Evolutionary conservation across 139 green algal species (phyloP).

Genomic region (Astrephomene gubernaculifera): DNA sequence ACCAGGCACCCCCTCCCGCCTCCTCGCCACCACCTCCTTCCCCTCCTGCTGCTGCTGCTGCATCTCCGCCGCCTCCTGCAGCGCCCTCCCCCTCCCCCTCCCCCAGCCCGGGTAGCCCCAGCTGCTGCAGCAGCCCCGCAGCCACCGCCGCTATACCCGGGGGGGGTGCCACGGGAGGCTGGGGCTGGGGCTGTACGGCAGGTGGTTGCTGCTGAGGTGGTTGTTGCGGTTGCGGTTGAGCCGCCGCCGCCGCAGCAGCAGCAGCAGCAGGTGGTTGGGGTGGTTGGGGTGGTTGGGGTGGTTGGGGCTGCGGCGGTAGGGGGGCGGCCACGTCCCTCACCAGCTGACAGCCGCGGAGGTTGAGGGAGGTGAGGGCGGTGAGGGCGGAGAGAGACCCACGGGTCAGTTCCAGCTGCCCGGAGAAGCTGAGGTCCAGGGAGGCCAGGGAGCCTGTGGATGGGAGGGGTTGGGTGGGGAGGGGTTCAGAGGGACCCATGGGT

Average conservation of each 20-base stretch:
- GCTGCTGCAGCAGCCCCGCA: too few species aligned
- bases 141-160: too few species aligned
- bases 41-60: background rate
- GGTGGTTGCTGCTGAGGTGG: background rate
- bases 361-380: conserved; percentile 8
- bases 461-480: background rate
- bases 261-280: too few species aligned
- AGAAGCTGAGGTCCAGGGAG: conserved; percentile 21
- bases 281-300: too few species aligned
- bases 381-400: conserved; percentile 4
- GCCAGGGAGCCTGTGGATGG: background rate
- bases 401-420: conserved; percentile 14
- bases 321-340: background rate
- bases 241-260: background rate
- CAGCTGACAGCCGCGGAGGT: conserved; percentile 17
- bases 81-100: background rate
- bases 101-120: background rate
- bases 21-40: background rate
- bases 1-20: conserved; percentile 3
- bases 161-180: too few species aligned
- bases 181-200: background rate
- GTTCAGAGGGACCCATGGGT: too few species aligned
- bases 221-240: background rate
- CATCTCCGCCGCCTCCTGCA: background rate
- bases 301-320: background rate